Evolutionary conservation across 2,329 filamentous ascomycete genomes (phyloP).

Genomic region (Rhinocladiella mackenziei): DNA sequence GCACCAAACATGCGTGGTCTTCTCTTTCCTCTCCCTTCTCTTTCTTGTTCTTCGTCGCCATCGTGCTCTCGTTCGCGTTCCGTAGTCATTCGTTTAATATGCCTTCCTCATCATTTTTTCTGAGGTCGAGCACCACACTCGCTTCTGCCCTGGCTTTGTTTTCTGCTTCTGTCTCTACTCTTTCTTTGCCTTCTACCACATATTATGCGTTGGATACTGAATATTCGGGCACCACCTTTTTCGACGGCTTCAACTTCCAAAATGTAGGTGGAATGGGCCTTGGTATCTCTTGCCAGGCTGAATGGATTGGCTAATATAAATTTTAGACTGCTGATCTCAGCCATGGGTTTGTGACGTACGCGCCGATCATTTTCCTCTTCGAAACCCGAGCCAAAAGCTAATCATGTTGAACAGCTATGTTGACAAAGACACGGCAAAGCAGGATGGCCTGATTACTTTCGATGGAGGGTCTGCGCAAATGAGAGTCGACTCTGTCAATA

Average conservation of each 20-base stretch:
- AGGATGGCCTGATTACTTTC: constrained; percentile 31
- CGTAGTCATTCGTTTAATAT: constrained; percentile 27
- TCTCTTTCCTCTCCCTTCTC: constrained; percentile 6
- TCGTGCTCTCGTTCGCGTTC: constrained; percentile 9
- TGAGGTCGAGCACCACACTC: constrained; percentile 30
- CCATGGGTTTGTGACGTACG: constrained; percentile 45
- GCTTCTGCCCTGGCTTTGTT: constrained; percentile 27
- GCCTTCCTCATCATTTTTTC: constrained; percentile 31
- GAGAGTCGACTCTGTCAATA: constrained; percentile 17
- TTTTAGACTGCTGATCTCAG: constrained; percentile 42
- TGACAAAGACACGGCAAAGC: constrained; percentile 36
- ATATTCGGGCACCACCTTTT: constrained; percentile 47
- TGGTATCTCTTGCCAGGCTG: not conserved
- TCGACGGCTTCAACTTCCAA: constrained; percentile 49
- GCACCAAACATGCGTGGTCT: constrained; percentile 6
- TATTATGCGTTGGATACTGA: constrained; percentile 35
- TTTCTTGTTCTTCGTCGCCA: constrained; percentile 14
- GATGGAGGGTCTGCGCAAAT: constrained; percentile 28
- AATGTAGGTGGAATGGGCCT: constrained; percentile 26
- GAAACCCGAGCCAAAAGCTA: not conserved
- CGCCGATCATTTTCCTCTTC: not conserved
- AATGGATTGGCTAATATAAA: constrained; percentile 4
- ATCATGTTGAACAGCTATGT: constrained; percentile 37
- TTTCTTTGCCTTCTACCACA: constrained; percentile 4
- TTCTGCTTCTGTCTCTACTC: constrained; percentile 21